Evolutionary conservation across 2,329 filamentous ascomycete species (phyloP), one percentile per base, ranked within the genome.

Genomic region (Tolypocladium album): DNA sequence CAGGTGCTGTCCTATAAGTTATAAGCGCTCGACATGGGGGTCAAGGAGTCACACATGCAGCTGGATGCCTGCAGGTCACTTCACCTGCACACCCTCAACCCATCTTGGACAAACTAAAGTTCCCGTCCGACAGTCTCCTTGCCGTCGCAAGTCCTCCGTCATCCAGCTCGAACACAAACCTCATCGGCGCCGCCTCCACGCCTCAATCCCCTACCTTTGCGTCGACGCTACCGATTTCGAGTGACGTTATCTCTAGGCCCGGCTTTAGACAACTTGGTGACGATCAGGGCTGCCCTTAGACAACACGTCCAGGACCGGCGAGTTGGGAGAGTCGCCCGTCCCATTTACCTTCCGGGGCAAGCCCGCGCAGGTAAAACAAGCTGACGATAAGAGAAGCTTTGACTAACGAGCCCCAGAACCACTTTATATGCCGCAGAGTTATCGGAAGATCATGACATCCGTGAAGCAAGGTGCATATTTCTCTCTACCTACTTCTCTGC

Each of bases 231-330:
- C 34, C 57, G 1, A 65, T 43, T 2, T 45, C 50, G 1, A 72
- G 42, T 2, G 59, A 60, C 27, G 61, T 36, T 0, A 73, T 67
- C 2, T 66, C 64, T 0, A 73, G 45, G 0, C 71, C 72, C 0
- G 68, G 64, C 65, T 0, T 64, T 52, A 2, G 47, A 4, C 13
- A 20, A 5, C 13, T 11, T 20, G 24, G 6, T 3, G 2, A 31
- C 5, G 24, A 31, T 31, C 27, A 5, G 27, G 27, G 27, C 3
- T 31, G 27, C 27, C 27, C 27, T 31, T 31, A 31, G 5, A 22
- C 40, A n/a, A 40, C 6, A 38, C 43, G 31, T 56, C 36, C 36
- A 56, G n/a, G 2, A 38, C n/a, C n/a, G n/a, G n/a, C n/a, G n/a
- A n/a, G n/a, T n/a, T n/a, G n/a, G n/a, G n/a, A n/a, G n/a, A n/a